Conservation (phyloP, 2,329 filamentous ascomycete species). For the Trichoderma atrobrunneum region DNA sequence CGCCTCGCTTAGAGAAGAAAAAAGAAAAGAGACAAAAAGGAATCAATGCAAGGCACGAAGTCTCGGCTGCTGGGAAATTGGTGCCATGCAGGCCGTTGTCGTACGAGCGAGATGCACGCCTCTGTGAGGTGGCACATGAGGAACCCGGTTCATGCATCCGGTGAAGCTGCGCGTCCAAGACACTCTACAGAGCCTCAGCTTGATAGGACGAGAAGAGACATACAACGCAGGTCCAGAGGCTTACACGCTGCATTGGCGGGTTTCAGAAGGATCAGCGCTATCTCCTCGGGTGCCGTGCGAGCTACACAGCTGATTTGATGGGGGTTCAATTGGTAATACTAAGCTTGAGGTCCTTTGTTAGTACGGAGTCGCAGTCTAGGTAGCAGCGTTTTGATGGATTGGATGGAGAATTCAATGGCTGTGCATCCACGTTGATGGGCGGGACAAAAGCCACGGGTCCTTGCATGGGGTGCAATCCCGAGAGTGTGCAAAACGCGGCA, state of each 20-base stretch:
- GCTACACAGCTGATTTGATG: neutral
- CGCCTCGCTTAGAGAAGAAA: neutral
- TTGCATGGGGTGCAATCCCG: slow-evolving; percentile 14
- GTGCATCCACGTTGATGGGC: slow-evolving; percentile 2
- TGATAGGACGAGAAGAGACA: neutral
- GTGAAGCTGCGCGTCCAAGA: slow-evolving; percentile 14
- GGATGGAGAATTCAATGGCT: neutral
- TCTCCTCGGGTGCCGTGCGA: neutral
- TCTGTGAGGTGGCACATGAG: neutral
- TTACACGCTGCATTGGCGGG: neutral
- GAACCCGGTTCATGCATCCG: slow-evolving; percentile 15
- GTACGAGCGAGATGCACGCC: neutral
- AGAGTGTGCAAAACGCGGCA: neutral
- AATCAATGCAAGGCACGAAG: neutral
- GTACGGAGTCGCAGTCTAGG: neutral
- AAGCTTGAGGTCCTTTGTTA: neutral
- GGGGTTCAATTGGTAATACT: neutral
- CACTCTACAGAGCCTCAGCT: neutral
- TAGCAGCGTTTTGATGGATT: neutral
- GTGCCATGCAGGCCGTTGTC: slow-evolving; percentile 7
- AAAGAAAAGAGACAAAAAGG: neutral
- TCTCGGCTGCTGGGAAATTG: slow-evolving; percentile 13
- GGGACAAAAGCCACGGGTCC: slow-evolving; percentile 10
- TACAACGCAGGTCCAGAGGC: neutral
- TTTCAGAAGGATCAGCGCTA: neutral